Evolutionary conservation across 2,329 filamentous ascomycete species (phyloP), one percentile per base, ranked within the genome.

Genomic region (Diplodia scrobiculata): DNA sequence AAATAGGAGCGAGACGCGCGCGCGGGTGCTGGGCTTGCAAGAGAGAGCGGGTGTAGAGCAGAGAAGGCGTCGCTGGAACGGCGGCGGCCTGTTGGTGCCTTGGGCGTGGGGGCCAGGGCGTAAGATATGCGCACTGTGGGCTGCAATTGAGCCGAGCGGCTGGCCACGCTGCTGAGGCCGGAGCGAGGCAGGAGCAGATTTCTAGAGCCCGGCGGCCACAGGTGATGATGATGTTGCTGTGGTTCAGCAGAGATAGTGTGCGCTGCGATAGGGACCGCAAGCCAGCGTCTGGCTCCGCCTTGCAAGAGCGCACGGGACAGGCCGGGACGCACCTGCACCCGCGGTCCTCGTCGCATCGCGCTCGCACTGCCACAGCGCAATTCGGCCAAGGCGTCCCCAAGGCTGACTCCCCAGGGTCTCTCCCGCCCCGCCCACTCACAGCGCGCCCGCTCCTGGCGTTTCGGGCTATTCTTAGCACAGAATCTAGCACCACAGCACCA

Each of bases 331-430:
- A 50, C 21, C 32, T 50, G 38, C 27, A n/a, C 45, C 38, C 14
- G 36, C 53, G 25, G 25, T 25, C 3, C 25, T 25, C 25, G 25
- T 25, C 25, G 25, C 25, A 25, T 25, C 21, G n/a, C 14, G 36
- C 58, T 62, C 29, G 58, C 58, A 62, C 58, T 62, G 58, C 58
- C 58, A 62, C 58, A 50, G 41, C 41, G 55, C 34, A 62, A 51
- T 50, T 50, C 58, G 32, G 58, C 41, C 58, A 50, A 62, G 58
- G 58, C 58, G 45, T 45, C 36, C 58, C 17, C 58, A 50, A 62
- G 58, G 58, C 58, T 29, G 21, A 62, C 10, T 62, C 34, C 54
- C 45, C 58, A 62, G 41, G 58, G 27, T 41, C 11, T 6, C 36
- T 29, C 38, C 17, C 38, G 21, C 55, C 25, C 38, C 55, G 25